A percentile compares a stretch with the other conserved stretches of the same genome.
These are phyloP conservation scores for Acorus calamus DNA, from an alignment of 106 monocot genomes.

Conservation along the genomic window DNA sequence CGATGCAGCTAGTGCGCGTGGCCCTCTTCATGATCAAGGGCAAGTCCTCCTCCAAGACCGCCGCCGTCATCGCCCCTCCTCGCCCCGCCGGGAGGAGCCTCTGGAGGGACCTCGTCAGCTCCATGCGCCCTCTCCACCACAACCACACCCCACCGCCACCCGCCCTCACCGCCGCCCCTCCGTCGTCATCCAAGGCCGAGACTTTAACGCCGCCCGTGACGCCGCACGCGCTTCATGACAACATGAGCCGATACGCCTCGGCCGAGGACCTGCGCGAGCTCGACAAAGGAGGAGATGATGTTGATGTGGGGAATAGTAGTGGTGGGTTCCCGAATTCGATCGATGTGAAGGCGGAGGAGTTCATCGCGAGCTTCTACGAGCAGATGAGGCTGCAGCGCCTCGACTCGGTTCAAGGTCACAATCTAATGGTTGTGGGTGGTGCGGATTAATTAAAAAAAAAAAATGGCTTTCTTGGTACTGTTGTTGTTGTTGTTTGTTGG, in stretches of 20 bases:
- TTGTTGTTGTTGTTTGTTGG: too few relatives aligned
- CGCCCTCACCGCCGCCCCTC: not conserved
- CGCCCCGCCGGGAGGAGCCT: not conserved
- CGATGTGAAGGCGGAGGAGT: constrained; percentile 10
- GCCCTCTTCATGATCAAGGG: not conserved
- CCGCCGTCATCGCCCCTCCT: not conserved
- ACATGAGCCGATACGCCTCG: constrained; percentile 7
- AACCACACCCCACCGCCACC: not conserved
- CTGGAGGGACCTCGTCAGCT: not conserved
- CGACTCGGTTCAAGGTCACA: not conserved
- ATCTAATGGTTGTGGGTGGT: too few relatives aligned
- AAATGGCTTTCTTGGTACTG: too few relatives aligned
- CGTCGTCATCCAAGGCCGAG: not conserved
- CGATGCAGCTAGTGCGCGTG: not conserved
- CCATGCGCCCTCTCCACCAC: constrained; percentile 1
- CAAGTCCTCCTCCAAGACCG: not conserved
- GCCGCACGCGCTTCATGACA: not conserved
- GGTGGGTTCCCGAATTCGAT: not conserved
- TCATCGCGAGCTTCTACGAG: constrained; percentile 9
- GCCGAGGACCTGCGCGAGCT: constrained; percentile 1
- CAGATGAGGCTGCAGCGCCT: constrained; percentile 6
- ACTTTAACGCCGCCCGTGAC: not conserved
- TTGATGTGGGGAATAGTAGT: not conserved
- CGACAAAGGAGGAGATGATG: not conserved
- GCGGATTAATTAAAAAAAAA: too few relatives aligned